Conservation (phyloP, 2,329 filamentous ascomycete genomes). For the Penicillium sp. region DNA sequence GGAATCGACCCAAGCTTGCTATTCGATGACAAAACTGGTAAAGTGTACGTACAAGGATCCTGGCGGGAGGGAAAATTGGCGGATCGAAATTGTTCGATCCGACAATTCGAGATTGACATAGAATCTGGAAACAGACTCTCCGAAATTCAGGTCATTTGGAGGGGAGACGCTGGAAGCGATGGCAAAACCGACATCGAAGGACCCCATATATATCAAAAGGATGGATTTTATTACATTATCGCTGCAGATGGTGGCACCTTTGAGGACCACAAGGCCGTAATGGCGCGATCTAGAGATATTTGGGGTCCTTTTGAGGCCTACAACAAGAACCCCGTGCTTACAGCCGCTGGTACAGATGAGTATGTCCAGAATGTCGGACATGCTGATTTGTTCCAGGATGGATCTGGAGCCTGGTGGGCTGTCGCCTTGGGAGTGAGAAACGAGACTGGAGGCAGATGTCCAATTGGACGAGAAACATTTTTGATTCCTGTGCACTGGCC, state of each 20-base stretch:
- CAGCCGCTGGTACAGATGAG: slow-evolving; percentile 38
- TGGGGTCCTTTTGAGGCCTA: slow-evolving; percentile 44
- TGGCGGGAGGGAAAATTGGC: slow-evolving; percentile 15
- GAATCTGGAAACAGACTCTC: slow-evolving; percentile 1
- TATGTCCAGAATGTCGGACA: slow-evolving; percentile 58
- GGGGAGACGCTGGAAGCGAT: slow-evolving; percentile 5
- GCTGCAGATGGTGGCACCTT: slow-evolving; percentile 30
- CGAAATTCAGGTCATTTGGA: slow-evolving; percentile 8
- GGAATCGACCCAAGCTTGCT: slow-evolving; percentile 51
- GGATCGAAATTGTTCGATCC: background rate
- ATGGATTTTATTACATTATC: slow-evolving; percentile 34
- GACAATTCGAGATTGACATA: slow-evolving; percentile 14
- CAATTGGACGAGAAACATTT: background rate
- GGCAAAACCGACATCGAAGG: slow-evolving; percentile 20
- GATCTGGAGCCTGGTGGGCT: slow-evolving; percentile 54
- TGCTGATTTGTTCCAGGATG: slow-evolving; percentile 58
- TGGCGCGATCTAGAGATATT: slow-evolving; percentile 29
- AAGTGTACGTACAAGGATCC: background rate
- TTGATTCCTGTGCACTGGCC: background rate
- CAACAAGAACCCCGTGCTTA: slow-evolving; percentile 44
- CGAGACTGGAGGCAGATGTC: background rate
- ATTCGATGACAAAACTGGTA: background rate
- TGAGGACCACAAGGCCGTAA: slow-evolving; percentile 27
- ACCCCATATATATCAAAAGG: slow-evolving; percentile 31
- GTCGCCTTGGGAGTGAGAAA: slow-evolving; percentile 37